Evolutionary conservation across 176 grass and related monocot genomes (phyloP).

Genomic region (Bonia amplexicaulis): DNA sequence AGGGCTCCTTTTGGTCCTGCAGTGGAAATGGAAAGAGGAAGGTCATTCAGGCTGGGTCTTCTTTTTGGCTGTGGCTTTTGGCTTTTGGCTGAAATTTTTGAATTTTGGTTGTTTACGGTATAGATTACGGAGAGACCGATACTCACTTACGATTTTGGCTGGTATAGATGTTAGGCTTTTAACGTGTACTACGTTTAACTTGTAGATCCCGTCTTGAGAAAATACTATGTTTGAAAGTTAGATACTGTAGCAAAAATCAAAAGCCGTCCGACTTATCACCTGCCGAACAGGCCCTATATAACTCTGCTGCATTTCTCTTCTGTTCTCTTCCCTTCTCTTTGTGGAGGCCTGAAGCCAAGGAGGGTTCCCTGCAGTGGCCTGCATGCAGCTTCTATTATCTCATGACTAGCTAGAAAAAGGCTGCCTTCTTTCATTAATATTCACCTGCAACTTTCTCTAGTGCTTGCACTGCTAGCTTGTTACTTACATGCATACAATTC

Average conservation of each 20-base stretch:
- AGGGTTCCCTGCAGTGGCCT: neutral
- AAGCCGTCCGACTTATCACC: too few species aligned
- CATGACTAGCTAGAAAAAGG: slow-evolving; percentile 25
- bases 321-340: neutral
- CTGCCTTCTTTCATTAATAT: slow-evolving; percentile 33
- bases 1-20: slow-evolving; percentile 29
- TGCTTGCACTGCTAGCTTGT: slow-evolving; percentile 12
- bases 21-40: slow-evolving; percentile 20
- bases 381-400: slow-evolving; percentile 36
- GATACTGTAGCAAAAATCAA: too few species aligned
- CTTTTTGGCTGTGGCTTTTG: too few species aligned
- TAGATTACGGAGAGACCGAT: too few species aligned
- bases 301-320: neutral
- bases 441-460: slow-evolving; percentile 29
- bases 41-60: neutral
- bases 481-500: slow-evolving; percentile 22
- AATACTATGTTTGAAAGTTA: too few species aligned
- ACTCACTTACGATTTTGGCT: too few species aligned
- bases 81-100: too few species aligned
- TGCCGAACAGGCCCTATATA: too few species aligned
- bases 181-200: too few species aligned
- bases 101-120: too few species aligned
- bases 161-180: too few species aligned
- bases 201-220: too few species aligned
- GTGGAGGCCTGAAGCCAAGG: neutral